Evolutionary conservation across 208 protist species (phyloP).

Genomic region (Leishmania tarentolae): DNA sequence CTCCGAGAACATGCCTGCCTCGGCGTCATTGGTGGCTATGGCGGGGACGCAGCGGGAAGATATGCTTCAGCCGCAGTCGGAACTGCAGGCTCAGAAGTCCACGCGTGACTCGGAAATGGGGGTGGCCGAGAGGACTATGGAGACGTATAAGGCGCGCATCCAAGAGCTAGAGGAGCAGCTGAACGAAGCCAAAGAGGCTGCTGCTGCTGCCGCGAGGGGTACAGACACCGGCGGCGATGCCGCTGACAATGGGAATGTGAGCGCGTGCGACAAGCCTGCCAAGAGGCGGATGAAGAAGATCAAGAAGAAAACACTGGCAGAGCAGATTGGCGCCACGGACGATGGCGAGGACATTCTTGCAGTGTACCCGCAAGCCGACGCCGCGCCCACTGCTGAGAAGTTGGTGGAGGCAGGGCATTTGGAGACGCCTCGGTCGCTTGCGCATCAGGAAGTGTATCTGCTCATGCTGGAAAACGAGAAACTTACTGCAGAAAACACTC

Average conservation of each 20-base stretch:
- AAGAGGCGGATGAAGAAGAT: conserved; percentile 64
- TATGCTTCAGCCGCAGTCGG: conserved; percentile 30
- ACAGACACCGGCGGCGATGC: background rate
- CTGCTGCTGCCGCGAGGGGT: background rate
- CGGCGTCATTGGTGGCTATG: conserved; percentile 16
- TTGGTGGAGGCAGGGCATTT: conserved; percentile 3
- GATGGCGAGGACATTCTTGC: conserved; percentile 34
- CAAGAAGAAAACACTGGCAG: conserved; percentile 45
- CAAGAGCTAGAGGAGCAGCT: conserved; percentile 52
- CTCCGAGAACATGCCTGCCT: conserved; percentile 1
- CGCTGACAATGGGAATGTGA: conserved; percentile 3
- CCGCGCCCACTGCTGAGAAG: conserved; percentile 1
- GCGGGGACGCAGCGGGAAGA: conserved; percentile 32
- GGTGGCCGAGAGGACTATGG: conserved; percentile 26
- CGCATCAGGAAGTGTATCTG: conserved; percentile 41
- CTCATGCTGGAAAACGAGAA: conserved; percentile 55
- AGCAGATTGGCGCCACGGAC: conserved; percentile 42
- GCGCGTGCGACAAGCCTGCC: conserved; percentile 11
- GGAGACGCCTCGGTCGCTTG: conserved; percentile 10
- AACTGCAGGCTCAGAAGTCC: conserved; percentile 32
- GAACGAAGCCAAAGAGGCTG: conserved; percentile 25
- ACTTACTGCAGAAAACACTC: conserved; percentile 56
- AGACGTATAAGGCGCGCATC: conserved; percentile 40
- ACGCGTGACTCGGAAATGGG: conserved; percentile 29
- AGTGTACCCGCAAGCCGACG: conserved; percentile 8